Percentiles rank a stretch among this genome's conserved stretches.
Evolutionary conservation across 139 green algal genomes (phyloP).

Genomic region (Gonium pectorale): DNA sequence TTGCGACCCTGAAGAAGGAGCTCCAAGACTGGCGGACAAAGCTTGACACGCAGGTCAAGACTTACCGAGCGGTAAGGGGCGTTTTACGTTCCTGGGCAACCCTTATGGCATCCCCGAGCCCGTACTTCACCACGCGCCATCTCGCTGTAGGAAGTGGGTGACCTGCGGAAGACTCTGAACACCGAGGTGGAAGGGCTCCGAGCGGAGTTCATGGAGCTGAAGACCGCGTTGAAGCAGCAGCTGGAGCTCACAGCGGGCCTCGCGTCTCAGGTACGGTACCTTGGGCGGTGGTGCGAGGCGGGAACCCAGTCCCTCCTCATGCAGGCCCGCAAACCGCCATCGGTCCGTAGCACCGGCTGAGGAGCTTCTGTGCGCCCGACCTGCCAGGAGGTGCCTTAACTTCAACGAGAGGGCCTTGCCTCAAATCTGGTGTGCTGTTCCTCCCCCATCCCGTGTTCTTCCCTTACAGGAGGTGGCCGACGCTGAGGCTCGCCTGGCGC

Average conservation of each 20-base stretch:
- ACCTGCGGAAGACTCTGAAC: slow-evolving; percentile 68
- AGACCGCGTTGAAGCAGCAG: slow-evolving; percentile 61
- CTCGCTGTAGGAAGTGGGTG: slow-evolving; percentile 62
- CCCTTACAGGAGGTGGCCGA: slow-evolving; percentile 38
- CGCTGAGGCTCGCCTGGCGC: slow-evolving; percentile 10
- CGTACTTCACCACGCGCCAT: neutral
- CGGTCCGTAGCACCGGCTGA: no score
- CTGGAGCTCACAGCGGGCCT: slow-evolving; percentile 53
- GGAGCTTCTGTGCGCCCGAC: no score
- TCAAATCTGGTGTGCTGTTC: no score
- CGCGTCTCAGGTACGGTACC: slow-evolving; percentile 36
- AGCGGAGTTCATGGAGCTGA: slow-evolving; percentile 65
- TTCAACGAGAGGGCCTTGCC: no score
- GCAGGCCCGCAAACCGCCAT: no score
- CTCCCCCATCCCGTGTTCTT: neutral
- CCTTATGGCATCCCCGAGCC: no score
- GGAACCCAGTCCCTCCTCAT: no score
- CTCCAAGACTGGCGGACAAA: slow-evolving; percentile 75
- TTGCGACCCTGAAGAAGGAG: slow-evolving; percentile 73
- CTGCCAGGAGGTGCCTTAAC: neutral
- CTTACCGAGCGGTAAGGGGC: slow-evolving; percentile 59
- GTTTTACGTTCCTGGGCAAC: no score
- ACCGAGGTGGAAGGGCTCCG: slow-evolving; percentile 69
- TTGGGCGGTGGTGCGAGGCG: no score
- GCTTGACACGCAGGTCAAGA: slow-evolving; percentile 74